A percentile compares a stretch with the other conserved stretches of the same genome.
Evolutionary conservation across 192 early-diverging fungal genomes (phyloP).

Genomic region (Coemansia guatemalensis): DNA sequence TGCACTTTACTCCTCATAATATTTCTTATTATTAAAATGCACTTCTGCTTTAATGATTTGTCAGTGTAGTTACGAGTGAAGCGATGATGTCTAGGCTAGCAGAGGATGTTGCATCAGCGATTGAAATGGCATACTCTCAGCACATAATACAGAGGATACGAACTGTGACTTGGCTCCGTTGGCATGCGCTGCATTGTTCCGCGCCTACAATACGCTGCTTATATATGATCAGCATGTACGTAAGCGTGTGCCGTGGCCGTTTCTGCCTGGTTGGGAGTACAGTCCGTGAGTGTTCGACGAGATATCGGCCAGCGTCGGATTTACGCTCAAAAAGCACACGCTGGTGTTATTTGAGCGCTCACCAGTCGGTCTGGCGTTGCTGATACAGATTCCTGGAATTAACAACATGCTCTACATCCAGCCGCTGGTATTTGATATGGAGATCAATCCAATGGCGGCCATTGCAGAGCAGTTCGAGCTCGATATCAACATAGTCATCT

Average conservation of each 20-base stretch:
- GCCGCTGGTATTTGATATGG: conserved; percentile 31
- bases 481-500: conserved; percentile 52
- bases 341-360: conserved; percentile 70
- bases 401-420: conserved; percentile 19
- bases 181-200: too few species aligned
- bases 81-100: too few species aligned
- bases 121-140: too few species aligned
- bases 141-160: too few species aligned
- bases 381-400: conserved; percentile 23
- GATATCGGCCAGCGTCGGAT: conserved; percentile 73
- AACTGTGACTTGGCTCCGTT: too few species aligned
- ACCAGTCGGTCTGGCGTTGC: conserved; percentile 39
- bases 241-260: conserved; percentile 71
- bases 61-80: too few species aligned
- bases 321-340: conserved; percentile 72
- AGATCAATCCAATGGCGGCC: conserved; percentile 41
- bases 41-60: too few species aligned
- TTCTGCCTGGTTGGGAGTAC: conserved; percentile 56
- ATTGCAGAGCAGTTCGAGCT: conserved; percentile 43
- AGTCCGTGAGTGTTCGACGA: conserved; percentile 78
- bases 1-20: too few species aligned
- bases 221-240: too few species aligned
- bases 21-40: too few species aligned
- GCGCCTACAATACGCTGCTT: conserved; percentile 65
- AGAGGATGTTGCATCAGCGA: too few species aligned